A percentile compares a stretch with the other conserved stretches of the same genome.
Conservation (phyloP, 2,329 filamentous ascomycete species). For the Cercospora sp. region DNA sequence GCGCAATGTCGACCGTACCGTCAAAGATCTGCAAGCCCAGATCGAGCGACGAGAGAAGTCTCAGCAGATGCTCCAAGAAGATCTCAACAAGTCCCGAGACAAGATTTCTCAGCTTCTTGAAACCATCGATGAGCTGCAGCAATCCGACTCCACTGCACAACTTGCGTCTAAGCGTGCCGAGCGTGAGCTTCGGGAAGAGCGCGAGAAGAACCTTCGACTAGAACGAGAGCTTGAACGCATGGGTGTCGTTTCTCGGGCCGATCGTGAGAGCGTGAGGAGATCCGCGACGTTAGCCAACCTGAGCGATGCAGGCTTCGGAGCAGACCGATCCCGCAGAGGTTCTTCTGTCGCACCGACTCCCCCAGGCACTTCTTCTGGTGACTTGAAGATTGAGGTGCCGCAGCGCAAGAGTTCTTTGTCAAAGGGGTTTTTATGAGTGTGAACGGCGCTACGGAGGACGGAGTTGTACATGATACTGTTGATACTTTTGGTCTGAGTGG, state of each 20-base stretch:
- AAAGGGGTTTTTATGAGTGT: slow-evolving; percentile 54
- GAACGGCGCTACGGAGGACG: slow-evolving; percentile 23
- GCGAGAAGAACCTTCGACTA: slow-evolving; percentile 75
- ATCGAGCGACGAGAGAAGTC: slow-evolving; percentile 92
- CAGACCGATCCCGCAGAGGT: slow-evolving; percentile 41
- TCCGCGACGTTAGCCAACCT: slow-evolving; percentile 38
- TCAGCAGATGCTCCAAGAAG: slow-evolving; percentile 74
- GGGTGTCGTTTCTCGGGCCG: slow-evolving; percentile 68
- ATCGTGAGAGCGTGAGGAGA: slow-evolving; percentile 50
- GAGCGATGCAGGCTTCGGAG: slow-evolving; percentile 47
- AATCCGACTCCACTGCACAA: slow-evolving; percentile 78
- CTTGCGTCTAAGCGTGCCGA: slow-evolving; percentile 82
- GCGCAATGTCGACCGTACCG: slow-evolving; percentile 88
- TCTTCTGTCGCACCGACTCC: slow-evolving; percentile 45
- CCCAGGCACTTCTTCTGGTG: slow-evolving; percentile 30
- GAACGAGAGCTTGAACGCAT: slow-evolving; percentile 75
- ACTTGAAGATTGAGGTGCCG: slow-evolving; percentile 41
- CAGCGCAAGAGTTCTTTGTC: slow-evolving; percentile 47
- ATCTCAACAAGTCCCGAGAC: slow-evolving; percentile 81
- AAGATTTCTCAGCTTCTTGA: slow-evolving; percentile 85
- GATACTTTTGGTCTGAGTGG: slow-evolving; percentile 6
- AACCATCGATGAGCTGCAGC: slow-evolving; percentile 91
- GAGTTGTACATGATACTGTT: slow-evolving; percentile 19
- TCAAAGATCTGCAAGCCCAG: slow-evolving; percentile 89
- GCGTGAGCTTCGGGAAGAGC: slow-evolving; percentile 84